Conservation (phyloP, 768 basidiomycete species). For the Pholiota molesta region DNA sequence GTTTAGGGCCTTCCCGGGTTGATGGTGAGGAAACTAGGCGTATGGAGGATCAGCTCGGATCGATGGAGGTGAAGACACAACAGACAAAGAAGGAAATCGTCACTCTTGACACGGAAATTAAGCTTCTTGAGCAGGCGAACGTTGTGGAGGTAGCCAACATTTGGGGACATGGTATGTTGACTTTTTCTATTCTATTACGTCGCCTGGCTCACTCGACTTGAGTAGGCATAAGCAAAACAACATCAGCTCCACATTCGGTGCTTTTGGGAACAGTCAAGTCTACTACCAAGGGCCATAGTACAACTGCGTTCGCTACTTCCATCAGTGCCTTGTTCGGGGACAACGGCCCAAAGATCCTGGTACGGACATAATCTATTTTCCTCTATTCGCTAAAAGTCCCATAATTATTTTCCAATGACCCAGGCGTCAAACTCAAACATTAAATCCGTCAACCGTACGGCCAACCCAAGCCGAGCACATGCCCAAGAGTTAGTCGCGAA, state of each 20-base stretch:
- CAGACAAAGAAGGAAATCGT: conserved; percentile 15
- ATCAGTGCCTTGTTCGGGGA: conserved; percentile 52
- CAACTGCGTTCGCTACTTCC: conserved; percentile 30
- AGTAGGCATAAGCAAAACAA: conserved; percentile 9
- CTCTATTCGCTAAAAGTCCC: conserved; percentile 4
- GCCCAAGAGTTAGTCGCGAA: conserved; percentile 62
- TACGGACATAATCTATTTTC: background rate
- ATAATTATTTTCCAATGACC: conserved; percentile 5
- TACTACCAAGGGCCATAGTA: background rate
- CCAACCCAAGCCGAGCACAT: conserved; percentile 22
- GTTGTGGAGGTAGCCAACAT: conserved; percentile 16
- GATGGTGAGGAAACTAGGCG: background rate
- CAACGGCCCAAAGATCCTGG: background rate
- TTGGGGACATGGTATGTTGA: conserved; percentile 32
- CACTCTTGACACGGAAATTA: conserved; percentile 26
- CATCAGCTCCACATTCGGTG: conserved; percentile 30
- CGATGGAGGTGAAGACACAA: conserved; percentile 1
- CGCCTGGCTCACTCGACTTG: background rate
- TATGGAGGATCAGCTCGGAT: conserved; percentile 6
- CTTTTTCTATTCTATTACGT: background rate
- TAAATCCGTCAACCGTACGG: background rate
- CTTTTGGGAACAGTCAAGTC: conserved; percentile 23
- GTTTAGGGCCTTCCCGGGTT: conserved; percentile 20
- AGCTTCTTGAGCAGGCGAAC: conserved; percentile 17
- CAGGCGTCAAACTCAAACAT: conserved; percentile 10